Base-by-base conservation (phyloP, 1,139 yeast species). In the Debaryomyces psychrophilus region DNA sequence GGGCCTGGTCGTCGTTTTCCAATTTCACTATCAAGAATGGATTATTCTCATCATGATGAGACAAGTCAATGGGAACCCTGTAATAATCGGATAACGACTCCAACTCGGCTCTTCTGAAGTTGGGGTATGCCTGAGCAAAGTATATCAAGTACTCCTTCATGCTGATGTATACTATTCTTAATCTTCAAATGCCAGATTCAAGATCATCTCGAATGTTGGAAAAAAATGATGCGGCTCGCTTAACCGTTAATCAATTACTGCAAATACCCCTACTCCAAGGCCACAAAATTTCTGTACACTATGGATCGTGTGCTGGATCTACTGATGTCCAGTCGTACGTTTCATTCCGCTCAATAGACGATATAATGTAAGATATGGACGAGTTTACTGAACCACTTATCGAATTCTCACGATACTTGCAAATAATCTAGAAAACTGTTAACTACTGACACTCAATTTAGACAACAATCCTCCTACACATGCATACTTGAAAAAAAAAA, bases 91-190 rank as follows among this genome's bases (percentile, higher is more conserved):
- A 97, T 42, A 93, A 66, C 0, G 98, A 87, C 59, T 87, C 90
- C 36, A 93, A 69, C 64, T 93, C 99, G 0, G 96, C 89, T 41
- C 68, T 64, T 44, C 99, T 76, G 66, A 93, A 93, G 52, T 80
- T 78, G 46, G 87, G 83, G 61, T 89, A 90, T 43, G 85, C 81
- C 64, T 92, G 97, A 5, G 97, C 96, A 62, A 93, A 76, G 62
- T 86, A 82, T 36, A 93, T 73, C 50, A 93, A 67, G 63, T 90
- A 93, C 48, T 78, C 76, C 64, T 73, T 77, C 81, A 77, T 77
- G 44, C 52, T 31, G 15, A 29, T 26, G 12, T 37, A 31, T 12
- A 33, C 4, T 18, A 26, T 40, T 5, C 36, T 33, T 6, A 8
- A 11, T 11, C 14, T 33, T 14, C 15, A 37, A 25, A 14, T 9